Evolutionary conservation across 768 basidiomycete species (phyloP).

Genomic region (Zangia roseola): DNA sequence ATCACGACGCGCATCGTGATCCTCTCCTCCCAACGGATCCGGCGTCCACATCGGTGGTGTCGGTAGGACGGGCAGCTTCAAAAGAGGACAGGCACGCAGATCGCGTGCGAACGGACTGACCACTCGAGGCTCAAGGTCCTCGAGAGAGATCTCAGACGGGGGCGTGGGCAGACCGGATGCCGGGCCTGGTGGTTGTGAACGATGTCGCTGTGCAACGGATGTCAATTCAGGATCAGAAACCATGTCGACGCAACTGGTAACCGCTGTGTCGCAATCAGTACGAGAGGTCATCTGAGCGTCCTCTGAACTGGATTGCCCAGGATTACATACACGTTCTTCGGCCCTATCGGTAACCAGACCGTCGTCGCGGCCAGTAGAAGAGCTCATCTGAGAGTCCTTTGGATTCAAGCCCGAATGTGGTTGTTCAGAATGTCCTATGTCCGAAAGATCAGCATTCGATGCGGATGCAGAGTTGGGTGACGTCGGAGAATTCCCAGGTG

Average conservation of each 20-base stretch:
- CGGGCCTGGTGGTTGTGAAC: background rate
- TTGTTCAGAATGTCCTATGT: background rate
- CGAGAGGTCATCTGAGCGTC: no score
- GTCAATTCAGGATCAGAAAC: background rate
- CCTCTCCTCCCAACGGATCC: background rate
- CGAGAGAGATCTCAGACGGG: background rate
- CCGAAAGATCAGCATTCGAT: background rate
- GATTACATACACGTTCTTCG: no score
- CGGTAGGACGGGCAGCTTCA: background rate
- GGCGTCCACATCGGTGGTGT: conserved; percentile 4
- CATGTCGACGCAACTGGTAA: background rate
- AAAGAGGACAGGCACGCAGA: background rate
- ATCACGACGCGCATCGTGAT: background rate
- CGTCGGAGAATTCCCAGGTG: background rate
- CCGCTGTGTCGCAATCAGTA: background rate
- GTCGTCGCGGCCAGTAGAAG: background rate
- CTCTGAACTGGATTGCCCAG: no score
- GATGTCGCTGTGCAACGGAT: no score
- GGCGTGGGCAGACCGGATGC: conserved; percentile 9
- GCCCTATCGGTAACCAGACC: background rate
- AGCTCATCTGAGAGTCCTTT: background rate
- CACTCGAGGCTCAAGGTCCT: background rate
- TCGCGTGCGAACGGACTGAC: background rate
- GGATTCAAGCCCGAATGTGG: background rate
- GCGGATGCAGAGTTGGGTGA: background rate